These are phyloP conservation scores for Neopestalotiopsis rosae DNA, from an alignment of 2,329 filamentous ascomycete species.

Conservation along the genomic window DNA sequence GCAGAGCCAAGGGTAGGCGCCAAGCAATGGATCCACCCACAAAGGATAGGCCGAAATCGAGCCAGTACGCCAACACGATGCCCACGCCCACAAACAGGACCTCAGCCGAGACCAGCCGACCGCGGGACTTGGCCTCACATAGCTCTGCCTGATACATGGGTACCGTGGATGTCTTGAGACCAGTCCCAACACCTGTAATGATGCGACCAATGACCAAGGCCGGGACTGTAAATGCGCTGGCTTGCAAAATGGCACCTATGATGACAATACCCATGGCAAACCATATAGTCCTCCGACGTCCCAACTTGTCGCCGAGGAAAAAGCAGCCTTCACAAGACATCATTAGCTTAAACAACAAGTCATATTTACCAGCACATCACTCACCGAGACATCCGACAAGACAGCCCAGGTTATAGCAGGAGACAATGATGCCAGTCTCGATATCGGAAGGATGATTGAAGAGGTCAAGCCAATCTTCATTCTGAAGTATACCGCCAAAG, in stretches of 20 bases:
- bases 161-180: constrained; percentile 38
- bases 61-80: constrained; percentile 36
- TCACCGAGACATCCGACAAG: neutral
- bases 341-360: neutral
- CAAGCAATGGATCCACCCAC: constrained; percentile 32
- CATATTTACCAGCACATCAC: neutral
- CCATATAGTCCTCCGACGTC: constrained; percentile 14
- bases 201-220: constrained; percentile 19
- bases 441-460: constrained; percentile 14
- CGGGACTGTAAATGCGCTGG: constrained; percentile 14
- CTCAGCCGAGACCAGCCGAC: constrained; percentile 46
- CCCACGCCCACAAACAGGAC: constrained; percentile 32
- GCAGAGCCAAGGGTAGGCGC: constrained; percentile 37
- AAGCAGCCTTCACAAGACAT: neutral
- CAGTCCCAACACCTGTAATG: constrained; percentile 17
- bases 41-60: constrained; percentile 38
- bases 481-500: constrained; percentile 20
- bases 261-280: constrained; percentile 20
- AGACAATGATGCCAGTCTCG: constrained; percentile 18
- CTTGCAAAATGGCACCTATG: constrained; percentile 18
- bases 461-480: constrained; percentile 12
- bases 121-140: constrained; percentile 46
- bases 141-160: constrained; percentile 51
- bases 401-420: constrained; percentile 15
- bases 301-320: constrained; percentile 17